Evolutionary conservation across 2,329 filamentous ascomycete genomes (phyloP).

Genomic region (Colletotrichum sp.): DNA sequence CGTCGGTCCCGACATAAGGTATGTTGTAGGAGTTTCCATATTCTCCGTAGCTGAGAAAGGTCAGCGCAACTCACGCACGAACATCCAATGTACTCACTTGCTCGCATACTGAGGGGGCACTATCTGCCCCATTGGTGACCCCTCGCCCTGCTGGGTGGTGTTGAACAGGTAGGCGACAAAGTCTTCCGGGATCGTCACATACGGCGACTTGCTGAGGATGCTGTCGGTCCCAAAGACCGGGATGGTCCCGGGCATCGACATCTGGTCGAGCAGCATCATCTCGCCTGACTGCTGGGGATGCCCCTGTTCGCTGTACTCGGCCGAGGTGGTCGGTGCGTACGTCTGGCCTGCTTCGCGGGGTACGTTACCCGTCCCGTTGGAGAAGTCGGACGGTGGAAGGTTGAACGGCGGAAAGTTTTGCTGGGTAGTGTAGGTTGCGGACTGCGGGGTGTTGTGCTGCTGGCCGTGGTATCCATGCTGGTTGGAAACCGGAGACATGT

Average conservation of each 20-base stretch:
- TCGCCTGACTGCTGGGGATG: slow-evolving; percentile 52
- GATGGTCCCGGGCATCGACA: slow-evolving; percentile 71
- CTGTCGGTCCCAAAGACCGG: slow-evolving; percentile 88
- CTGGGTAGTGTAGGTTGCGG: slow-evolving; percentile 59
- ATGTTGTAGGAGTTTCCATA: slow-evolving; percentile 53
- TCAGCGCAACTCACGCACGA: slow-evolving; percentile 26
- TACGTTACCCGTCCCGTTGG: slow-evolving; percentile 30
- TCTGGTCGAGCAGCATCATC: slow-evolving; percentile 66
- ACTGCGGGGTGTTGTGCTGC: slow-evolving; percentile 50
- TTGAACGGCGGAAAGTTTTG: slow-evolving; percentile 68
- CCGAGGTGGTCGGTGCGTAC: slow-evolving; percentile 41
- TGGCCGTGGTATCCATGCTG: slow-evolving; percentile 55
- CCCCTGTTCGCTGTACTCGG: slow-evolving; percentile 51
- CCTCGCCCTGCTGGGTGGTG: slow-evolving; percentile 61
- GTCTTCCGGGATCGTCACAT: slow-evolving; percentile 82
- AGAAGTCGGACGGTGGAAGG: slow-evolving; percentile 66
- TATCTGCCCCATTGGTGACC: slow-evolving; percentile 57
- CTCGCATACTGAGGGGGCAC: slow-evolving; percentile 46
- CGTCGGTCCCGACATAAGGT: slow-evolving; percentile 55
- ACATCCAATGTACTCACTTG: slow-evolving; percentile 15
- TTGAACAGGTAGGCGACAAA: slow-evolving; percentile 88
- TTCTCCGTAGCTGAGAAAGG: slow-evolving; percentile 54
- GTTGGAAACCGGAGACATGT: slow-evolving; percentile 57
- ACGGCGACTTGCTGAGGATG: slow-evolving; percentile 81
- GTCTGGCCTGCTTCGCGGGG: slow-evolving; percentile 39